Conservation (phyloP, 2,329 filamentous ascomycete genomes). For the Trichoderma citrinoviride region DNA sequence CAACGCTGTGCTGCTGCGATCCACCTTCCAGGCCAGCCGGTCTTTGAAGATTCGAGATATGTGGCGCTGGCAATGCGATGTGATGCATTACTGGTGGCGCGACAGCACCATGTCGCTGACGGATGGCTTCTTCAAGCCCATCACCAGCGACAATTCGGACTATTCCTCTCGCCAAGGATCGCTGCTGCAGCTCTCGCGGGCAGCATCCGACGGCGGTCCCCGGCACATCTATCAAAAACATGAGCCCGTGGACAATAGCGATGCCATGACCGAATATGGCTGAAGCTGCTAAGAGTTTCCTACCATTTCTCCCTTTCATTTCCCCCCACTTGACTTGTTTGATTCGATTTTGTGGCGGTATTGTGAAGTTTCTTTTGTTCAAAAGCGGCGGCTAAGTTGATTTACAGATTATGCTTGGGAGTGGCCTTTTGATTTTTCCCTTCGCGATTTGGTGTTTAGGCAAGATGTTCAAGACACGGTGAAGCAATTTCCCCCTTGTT, state of each 20-base stretch:
- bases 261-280: slow-evolving; percentile 22
- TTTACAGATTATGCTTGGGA: slow-evolving; percentile 1
- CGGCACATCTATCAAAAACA: not conserved
- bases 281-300: not conserved
- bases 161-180: slow-evolving; percentile 30
- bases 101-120: slow-evolving; percentile 28
- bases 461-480: not conserved
- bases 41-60: slow-evolving; percentile 36
- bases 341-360: not conserved
- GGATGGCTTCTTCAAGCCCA: slow-evolving; percentile 22
- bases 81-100: slow-evolving; percentile 40
- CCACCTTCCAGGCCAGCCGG: slow-evolving; percentile 31
- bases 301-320: not conserved
- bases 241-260: slow-evolving; percentile 19
- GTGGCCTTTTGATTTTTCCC: not conserved
- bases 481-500: not conserved
- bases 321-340: not conserved
- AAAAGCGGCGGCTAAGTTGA: not conserved
- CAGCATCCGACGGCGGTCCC: slow-evolving; percentile 29
- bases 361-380: not conserved
- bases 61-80: slow-evolving; percentile 39
- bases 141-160: slow-evolving; percentile 29
- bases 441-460: slow-evolving; percentile 2
- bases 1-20: slow-evolving; percentile 44
- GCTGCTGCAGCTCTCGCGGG: slow-evolving; percentile 29